A percentile compares a stretch with the other conserved stretches of the same genome.
These are phyloP conservation scores for Ganoderma multipileum DNA, from an alignment of 1,284 basidiomycete genomes.

Conservation along the genomic window DNA sequence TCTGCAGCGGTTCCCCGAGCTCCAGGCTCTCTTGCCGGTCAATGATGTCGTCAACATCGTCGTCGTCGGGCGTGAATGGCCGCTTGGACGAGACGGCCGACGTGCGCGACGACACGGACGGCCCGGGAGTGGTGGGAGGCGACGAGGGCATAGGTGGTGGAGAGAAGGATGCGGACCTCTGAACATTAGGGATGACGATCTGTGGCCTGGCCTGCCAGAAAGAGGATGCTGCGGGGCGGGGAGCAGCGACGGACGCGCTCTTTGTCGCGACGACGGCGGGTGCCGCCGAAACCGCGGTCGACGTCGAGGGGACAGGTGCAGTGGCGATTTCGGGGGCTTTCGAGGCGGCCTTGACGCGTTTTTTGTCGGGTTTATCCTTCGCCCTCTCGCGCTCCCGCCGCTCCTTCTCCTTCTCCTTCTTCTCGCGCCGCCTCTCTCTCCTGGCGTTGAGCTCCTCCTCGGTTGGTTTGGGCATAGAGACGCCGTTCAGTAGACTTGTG, in stretches of 20 bases:
- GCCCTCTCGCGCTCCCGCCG: constrained; percentile 47
- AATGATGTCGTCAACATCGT: constrained; percentile 49
- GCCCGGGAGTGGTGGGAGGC: constrained; percentile 73
- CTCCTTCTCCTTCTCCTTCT: constrained; percentile 56
- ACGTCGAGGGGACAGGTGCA: constrained; percentile 23
- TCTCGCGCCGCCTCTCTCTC: constrained; percentile 63
- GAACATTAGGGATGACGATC: constrained; percentile 69
- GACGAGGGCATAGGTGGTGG: constrained; percentile 73
- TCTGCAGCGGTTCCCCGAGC: constrained; percentile 38
- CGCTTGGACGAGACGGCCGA: constrained; percentile 82
- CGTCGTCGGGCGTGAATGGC: constrained; percentile 67
- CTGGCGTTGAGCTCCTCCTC: constrained; percentile 62
- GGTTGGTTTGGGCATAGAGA: constrained; percentile 64
- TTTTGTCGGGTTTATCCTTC: constrained; percentile 45
- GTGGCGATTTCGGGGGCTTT: constrained; percentile 22
- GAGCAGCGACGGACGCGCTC: constrained; percentile 32
- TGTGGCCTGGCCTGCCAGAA: constrained; percentile 72
- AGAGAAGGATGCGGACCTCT: constrained; percentile 75
- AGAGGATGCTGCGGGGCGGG: constrained; percentile 46
- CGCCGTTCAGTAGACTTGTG: constrained; percentile 78
- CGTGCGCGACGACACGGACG: constrained; percentile 72
- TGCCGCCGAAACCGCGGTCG: not conserved
- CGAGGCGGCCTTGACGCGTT: constrained; percentile 39
- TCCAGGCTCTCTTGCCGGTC: constrained; percentile 35
- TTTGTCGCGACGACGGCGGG: constrained; percentile 26